Percentiles rank a stretch among this genome's conserved stretches.
These are phyloP conservation scores for Botrytis squamosa DNA, from an alignment of 2,329 filamentous ascomycete genomes.

Conservation along the genomic window DNA sequence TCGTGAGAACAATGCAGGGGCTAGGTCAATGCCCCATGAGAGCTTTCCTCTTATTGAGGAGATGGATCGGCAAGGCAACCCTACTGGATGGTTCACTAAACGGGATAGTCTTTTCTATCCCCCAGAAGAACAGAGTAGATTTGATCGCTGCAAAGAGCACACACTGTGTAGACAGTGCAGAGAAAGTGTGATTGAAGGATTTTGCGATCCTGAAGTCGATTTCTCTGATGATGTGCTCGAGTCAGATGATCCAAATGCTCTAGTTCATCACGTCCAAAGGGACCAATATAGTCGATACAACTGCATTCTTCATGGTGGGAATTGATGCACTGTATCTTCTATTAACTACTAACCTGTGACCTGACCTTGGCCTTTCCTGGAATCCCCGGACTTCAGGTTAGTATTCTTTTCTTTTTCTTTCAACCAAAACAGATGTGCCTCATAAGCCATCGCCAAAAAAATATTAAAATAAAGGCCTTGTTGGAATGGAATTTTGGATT, in stretches of 20 bases:
- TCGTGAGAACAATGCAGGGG: background rate
- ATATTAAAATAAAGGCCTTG: slow-evolving; percentile 18
- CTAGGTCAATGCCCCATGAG: background rate
- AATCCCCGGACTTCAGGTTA: slow-evolving; percentile 9
- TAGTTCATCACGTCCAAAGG: background rate
- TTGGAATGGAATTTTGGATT: slow-evolving; percentile 1
- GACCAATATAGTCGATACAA: slow-evolving; percentile 1
- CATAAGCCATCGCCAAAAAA: slow-evolving; percentile 21
- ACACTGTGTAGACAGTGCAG: background rate
- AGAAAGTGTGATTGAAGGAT: background rate
- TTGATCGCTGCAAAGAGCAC: background rate
- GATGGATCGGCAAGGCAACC: background rate
- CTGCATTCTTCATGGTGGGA: slow-evolving; percentile 6
- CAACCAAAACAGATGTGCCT: slow-evolving; percentile 14
- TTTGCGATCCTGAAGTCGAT: slow-evolving; percentile 4
- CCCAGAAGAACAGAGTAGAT: background rate
- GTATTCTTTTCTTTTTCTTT: slow-evolving; percentile 7
- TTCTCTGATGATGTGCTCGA: slow-evolving; percentile 1
- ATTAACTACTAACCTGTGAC: slow-evolving; percentile 19
- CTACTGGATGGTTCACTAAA: slow-evolving; percentile 10
- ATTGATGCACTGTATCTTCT: slow-evolving; percentile 4
- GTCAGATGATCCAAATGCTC: background rate
- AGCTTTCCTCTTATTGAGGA: background rate
- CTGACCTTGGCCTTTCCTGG: slow-evolving; percentile 16
- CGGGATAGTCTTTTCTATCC: background rate